Conservation (phyloP, 768 basidiomycete genomes). For the Russula sp. region DNA sequence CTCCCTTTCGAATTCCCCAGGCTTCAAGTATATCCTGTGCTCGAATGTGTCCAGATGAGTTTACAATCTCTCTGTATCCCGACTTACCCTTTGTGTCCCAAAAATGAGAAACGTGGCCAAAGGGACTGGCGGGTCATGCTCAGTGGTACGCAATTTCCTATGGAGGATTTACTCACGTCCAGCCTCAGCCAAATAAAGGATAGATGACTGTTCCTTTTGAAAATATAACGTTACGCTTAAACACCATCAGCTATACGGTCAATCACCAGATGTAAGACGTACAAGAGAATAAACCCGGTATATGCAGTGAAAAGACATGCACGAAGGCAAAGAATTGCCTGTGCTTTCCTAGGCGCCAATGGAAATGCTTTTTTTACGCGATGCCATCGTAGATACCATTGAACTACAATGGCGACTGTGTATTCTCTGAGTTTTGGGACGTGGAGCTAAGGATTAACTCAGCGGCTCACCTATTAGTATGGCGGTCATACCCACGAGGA, state of each 20-base stretch:
- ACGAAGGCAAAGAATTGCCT: constrained; percentile 36
- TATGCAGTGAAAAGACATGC: constrained; percentile 24
- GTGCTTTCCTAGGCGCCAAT: constrained; percentile 34
- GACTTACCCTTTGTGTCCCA: constrained; percentile 42
- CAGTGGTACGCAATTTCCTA: constrained; percentile 9
- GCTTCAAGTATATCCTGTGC: constrained; percentile 36
- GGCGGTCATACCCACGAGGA: constrained; percentile 36
- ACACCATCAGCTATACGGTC: not conserved
- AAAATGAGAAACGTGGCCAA: constrained; percentile 44
- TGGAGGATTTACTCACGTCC: constrained; percentile 34
- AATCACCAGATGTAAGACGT: not conserved
- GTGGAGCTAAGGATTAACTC: not conserved
- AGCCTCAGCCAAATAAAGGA: constrained; percentile 47
- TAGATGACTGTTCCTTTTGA: constrained; percentile 2
- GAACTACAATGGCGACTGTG: constrained; percentile 39
- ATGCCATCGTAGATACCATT: constrained; percentile 38
- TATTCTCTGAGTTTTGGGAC: not conserved
- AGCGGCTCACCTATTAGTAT: constrained; percentile 40
- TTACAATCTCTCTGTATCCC: not conserved
- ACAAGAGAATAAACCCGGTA: constrained; percentile 15
- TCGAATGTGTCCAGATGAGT: not conserved
- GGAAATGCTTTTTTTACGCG: constrained; percentile 38
- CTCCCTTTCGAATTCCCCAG: constrained; percentile 20
- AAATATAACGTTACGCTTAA: not conserved
- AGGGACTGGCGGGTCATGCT: constrained; percentile 37